Evolutionary conservation across 768 basidiomycete species (phyloP).

Genomic region (Suillus luteus): DNA sequence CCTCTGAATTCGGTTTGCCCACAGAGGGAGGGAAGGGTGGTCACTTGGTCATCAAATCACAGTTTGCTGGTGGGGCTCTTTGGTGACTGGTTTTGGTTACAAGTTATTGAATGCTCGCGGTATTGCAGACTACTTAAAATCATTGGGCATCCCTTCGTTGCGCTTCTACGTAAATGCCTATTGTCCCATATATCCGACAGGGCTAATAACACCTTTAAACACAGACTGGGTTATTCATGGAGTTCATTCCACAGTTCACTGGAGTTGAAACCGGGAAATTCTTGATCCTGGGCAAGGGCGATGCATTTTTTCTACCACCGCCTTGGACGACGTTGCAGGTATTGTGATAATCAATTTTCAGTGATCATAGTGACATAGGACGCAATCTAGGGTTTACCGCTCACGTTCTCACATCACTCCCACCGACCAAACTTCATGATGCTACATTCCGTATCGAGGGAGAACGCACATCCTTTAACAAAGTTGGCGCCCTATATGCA

Average conservation of each 20-base stretch:
- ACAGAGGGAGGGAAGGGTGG: constrained; percentile 35
- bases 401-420: constrained; percentile 35
- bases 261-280: constrained; percentile 32
- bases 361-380: constrained; percentile 8
- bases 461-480: constrained; percentile 30
- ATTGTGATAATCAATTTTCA: constrained; percentile 16
- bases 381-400: constrained; percentile 35
- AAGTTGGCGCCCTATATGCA: constrained; percentile 32
- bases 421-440: constrained; percentile 28
- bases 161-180: constrained; percentile 35
- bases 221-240: constrained; percentile 38
- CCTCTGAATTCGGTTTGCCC: constrained; percentile 40
- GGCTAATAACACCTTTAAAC: constrained; percentile 9
- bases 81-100: neutral
- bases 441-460: constrained; percentile 39
- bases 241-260: constrained; percentile 33
- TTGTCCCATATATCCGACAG: neutral
- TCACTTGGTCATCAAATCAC: constrained; percentile 26
- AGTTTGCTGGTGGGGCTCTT: constrained; percentile 29
- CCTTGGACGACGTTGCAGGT: constrained; percentile 38
- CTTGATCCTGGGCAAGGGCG: constrained; percentile 36
- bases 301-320: constrained; percentile 32
- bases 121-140: constrained; percentile 31
- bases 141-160: constrained; percentile 31
- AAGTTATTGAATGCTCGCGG: neutral